Percentiles rank a stretch among this genome's conserved stretches.
Conservation (phyloP, 75 land plant genomes). For the Cunninghamia lanceolata region DNA sequence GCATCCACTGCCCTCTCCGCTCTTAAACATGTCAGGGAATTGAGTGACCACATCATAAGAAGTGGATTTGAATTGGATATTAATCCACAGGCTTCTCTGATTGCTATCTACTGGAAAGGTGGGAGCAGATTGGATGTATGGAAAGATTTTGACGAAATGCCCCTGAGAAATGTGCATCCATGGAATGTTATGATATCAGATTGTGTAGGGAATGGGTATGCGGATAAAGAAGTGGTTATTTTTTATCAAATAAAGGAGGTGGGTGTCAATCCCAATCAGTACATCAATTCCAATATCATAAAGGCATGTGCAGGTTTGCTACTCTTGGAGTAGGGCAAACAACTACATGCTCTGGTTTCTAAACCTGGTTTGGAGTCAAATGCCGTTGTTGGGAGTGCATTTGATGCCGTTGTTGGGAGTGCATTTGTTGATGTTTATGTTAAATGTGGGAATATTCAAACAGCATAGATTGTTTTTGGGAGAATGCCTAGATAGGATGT, state of each 20-base stretch:
- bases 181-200: conserved; percentile 28
- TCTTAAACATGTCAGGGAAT: conserved; percentile 16
- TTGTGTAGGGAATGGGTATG: conserved; percentile 15
- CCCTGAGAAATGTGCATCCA: not conserved
- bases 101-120: conserved; percentile 32
- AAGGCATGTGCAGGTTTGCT: conserved; percentile 18
- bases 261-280: conserved; percentile 26
- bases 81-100: conserved; percentile 13
- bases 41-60: conserved; percentile 15
- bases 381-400: too few species aligned
- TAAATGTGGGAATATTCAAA: not conserved
- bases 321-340: conserved; percentile 13
- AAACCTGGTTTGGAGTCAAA: conserved; percentile 15
- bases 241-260: conserved; percentile 4
- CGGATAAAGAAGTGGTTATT: not conserved
- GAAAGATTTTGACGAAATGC: conserved; percentile 9
- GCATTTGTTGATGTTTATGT: conserved; percentile 28
- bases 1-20: conserved; percentile 18
- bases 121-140: conserved; percentile 19
- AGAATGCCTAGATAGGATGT: conserved; percentile 16
- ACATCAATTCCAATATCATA: conserved; percentile 35
- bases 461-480: conserved; percentile 19
- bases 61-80: conserved; percentile 10
- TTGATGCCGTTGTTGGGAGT: conserved; percentile 20
- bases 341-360: conserved; percentile 18